These are phyloP conservation scores for Aurinia saxatilis DNA, from an alignment of 345 rosid species.

Conservation along the genomic window DNA sequence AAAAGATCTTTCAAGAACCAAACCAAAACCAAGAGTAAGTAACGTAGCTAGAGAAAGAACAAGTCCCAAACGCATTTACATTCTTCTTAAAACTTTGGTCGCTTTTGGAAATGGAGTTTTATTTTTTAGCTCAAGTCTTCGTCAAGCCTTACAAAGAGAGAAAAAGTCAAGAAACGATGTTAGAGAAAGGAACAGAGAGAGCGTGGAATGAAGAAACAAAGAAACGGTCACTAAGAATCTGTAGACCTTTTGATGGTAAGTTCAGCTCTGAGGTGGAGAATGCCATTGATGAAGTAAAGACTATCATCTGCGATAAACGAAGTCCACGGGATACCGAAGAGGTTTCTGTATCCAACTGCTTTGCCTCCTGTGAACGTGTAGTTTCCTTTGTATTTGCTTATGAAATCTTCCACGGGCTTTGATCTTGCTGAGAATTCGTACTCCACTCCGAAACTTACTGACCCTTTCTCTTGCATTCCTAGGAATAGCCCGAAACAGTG, in stretches of 20 bases:
- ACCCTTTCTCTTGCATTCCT: constrained; percentile 99
- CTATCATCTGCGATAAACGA: constrained; percentile 81
- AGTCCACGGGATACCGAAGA: constrained; percentile 76
- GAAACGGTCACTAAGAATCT: constrained; percentile 17
- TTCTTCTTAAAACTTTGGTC: neutral
- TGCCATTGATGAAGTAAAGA: constrained; percentile 69
- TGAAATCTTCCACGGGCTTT: constrained; percentile 65
- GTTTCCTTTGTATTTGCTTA: constrained; percentile 91
- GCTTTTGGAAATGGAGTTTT: neutral
- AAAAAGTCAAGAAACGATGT: neutral
- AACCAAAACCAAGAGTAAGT: neutral
- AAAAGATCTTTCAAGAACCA: neutral
- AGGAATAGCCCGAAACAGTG: constrained; percentile 92
- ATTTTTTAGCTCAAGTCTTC: neutral
- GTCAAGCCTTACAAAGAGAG: neutral
- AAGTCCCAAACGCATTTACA: constrained; percentile 10
- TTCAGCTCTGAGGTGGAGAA: constrained; percentile 94
- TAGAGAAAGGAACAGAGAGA: too few relatives aligned
- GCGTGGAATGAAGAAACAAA: too few relatives aligned
- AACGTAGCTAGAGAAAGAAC: neutral
- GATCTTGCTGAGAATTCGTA: constrained; percentile 90
- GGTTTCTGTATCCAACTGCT: constrained; percentile 95
- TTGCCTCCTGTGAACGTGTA: constrained; percentile 95
- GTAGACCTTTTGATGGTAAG: constrained; percentile 56
- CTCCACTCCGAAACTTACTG: constrained; percentile 86